These are phyloP conservation scores for Aspergillus cejpii DNA, from an alignment of 2,329 filamentous ascomycete species.

Conservation along the genomic window DNA sequence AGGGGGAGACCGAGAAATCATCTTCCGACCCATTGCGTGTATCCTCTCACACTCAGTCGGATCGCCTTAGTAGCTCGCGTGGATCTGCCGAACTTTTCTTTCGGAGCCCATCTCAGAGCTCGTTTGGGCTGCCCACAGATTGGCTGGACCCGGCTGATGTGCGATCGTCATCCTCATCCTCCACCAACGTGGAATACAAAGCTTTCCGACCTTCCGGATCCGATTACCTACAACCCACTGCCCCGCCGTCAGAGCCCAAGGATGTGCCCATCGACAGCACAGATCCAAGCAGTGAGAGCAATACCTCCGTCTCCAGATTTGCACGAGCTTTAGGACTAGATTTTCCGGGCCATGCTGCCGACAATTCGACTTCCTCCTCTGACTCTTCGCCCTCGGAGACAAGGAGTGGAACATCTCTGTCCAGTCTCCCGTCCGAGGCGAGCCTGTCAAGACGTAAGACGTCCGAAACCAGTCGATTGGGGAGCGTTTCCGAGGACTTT, in stretches of 20 bases:
- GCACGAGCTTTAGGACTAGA: conserved; percentile 39
- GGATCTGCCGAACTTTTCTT: conserved; percentile 20
- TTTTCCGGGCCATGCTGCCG: conserved; percentile 59
- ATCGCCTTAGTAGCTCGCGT: conserved; percentile 16
- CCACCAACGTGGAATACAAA: conserved; percentile 14
- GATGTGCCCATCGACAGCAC: conserved; percentile 14
- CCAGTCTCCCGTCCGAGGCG: conserved; percentile 48
- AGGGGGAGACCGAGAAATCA: conserved; percentile 5
- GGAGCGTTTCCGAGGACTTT: conserved; percentile 52
- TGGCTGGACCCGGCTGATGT: conserved; percentile 20
- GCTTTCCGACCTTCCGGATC: conserved; percentile 15
- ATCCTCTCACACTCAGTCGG: conserved; percentile 17
- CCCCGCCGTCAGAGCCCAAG: conserved; percentile 8
- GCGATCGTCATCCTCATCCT: conserved; percentile 11
- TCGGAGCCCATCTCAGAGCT: conserved; percentile 15
- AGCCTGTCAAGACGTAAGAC: conserved; percentile 28
- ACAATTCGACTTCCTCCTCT: conserved; percentile 60
- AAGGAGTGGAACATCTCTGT: conserved; percentile 57
- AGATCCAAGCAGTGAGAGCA: conserved; percentile 27
- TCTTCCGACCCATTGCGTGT: conserved; percentile 12
- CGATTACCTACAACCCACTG: conserved; percentile 19
- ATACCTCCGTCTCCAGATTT: conserved; percentile 36
- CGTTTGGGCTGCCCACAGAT: conserved; percentile 12
- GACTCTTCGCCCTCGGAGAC: conserved; percentile 55
- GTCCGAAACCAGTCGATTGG: conserved; percentile 40